Percentiles rank a stretch among this genome's conserved stretches.
Evolutionary conservation across 1,139 yeast genomes (phyloP).

Genomic region (Pichia sp.): DNA sequence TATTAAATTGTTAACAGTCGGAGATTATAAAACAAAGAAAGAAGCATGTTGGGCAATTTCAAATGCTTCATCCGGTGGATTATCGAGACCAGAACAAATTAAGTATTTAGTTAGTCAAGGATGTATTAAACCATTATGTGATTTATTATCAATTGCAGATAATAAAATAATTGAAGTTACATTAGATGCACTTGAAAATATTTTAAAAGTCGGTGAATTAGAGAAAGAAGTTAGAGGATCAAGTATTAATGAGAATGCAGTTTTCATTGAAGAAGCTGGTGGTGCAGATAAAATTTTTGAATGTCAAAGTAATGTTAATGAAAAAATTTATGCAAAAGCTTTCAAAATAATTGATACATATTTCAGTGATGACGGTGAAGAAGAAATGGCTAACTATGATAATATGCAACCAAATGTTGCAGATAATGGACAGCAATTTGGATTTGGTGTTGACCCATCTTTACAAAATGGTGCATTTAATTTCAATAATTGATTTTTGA

Average conservation of each 20-base stretch:
- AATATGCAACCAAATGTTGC: constrained; percentile 71
- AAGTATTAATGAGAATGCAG: constrained; percentile 74
- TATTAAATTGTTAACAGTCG: constrained; percentile 68
- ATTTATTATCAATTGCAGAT: constrained; percentile 79
- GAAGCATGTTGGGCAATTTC: constrained; percentile 99
- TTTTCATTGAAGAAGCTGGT: constrained; percentile 94
- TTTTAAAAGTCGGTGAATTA: constrained; percentile 87
- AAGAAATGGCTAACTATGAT: constrained; percentile 48
- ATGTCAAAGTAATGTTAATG: constrained; percentile 87
- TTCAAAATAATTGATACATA: constrained; percentile 84
- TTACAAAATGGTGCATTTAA: constrained; percentile 44
- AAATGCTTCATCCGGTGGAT: constrained; percentile 94
- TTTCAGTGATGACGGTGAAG: constrained; percentile 72
- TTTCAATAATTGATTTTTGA: constrained; percentile 30
- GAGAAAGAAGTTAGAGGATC: constrained; percentile 74
- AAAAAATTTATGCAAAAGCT: constrained; percentile 87
- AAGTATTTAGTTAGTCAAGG: constrained; percentile 90
- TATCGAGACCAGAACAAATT: constrained; percentile 86
- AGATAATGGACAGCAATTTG: constrained; percentile 63
- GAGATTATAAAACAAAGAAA: constrained; percentile 92
- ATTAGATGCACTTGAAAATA: constrained; percentile 89
- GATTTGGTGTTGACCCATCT: constrained; percentile 61
- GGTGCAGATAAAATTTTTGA: constrained; percentile 96
- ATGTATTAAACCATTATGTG: constrained; percentile 95
- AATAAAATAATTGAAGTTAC: constrained; percentile 91